These are phyloP conservation scores for Beta lomatogona DNA, from an alignment of 179 eudicot species.

Conservation along the genomic window DNA sequence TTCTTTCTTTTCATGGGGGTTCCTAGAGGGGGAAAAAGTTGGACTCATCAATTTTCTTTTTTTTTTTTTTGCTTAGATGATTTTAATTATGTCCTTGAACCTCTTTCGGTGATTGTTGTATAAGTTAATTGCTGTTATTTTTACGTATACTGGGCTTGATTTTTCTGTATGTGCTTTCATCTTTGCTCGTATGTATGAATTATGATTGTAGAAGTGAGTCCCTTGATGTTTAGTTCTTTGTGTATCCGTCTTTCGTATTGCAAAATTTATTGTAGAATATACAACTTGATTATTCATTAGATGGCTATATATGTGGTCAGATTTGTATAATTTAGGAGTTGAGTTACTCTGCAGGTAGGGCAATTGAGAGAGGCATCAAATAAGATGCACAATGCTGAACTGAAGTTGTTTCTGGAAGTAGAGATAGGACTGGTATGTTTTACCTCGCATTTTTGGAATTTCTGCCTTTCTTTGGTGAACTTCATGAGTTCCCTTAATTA, in stretches of 20 bases:
- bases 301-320: background rate
- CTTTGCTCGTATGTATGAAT: background rate
- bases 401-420: constrained; percentile 85
- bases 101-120: background rate
- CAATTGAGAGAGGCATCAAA: constrained; percentile 81
- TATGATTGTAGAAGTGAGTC: background rate
- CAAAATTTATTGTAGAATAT: background rate
- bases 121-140: background rate
- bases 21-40: no score
- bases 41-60: no score
- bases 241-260: background rate
- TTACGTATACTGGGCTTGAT: background rate
- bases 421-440: constrained; percentile 64
- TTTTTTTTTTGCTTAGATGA: no score
- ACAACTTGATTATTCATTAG: background rate
- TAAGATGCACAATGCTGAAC: constrained; percentile 72
- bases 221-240: background rate
- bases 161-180: background rate
- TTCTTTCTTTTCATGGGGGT: no score
- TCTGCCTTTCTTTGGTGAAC: background rate
- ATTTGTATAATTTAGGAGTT: background rate
- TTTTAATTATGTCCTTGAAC: background rate
- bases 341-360: constrained; percentile 59
- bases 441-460: constrained; percentile 4
- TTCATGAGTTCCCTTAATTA: background rate